Conservation (phyloP, 257 asterid genomes). For the Solanum acaule region DNA sequence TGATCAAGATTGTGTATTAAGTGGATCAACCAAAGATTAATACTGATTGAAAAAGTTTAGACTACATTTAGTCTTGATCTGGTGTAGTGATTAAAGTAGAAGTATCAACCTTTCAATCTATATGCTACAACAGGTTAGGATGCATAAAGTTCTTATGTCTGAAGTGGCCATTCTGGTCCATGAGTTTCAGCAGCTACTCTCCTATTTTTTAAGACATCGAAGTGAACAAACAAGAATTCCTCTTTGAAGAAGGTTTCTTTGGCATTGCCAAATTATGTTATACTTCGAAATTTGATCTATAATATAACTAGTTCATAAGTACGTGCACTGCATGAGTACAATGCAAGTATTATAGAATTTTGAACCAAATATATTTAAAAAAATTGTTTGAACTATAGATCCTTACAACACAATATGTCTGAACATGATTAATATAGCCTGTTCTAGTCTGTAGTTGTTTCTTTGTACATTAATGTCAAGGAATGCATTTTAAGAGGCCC, state of each 20-base stretch:
- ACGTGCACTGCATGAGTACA: background rate
- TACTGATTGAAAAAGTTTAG: background rate
- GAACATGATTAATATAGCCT: background rate
- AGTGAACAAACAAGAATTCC: background rate
- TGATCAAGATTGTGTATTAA: background rate
- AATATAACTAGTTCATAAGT: background rate
- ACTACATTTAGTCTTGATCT: background rate
- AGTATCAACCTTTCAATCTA: background rate
- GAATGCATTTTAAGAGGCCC: background rate
- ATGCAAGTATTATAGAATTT: background rate
- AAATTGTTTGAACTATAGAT: background rate
- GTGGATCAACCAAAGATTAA: background rate
- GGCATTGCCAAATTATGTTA: background rate
- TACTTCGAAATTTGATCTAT: background rate
- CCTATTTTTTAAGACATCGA: background rate
- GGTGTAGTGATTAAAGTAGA: background rate
- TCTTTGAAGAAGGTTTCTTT: background rate
- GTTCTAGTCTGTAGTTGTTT: background rate
- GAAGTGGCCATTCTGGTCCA: background rate
- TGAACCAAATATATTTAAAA: background rate
- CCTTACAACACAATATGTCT: background rate
- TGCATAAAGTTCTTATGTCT: background rate
- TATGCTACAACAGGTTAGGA: background rate
- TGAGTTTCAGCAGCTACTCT: background rate
- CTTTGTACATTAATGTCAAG: background rate